Evolutionary conservation across 2,329 filamentous ascomycete species (phyloP), one percentile per base, ranked within the genome.

Genomic region (Diaporthe eres): DNA sequence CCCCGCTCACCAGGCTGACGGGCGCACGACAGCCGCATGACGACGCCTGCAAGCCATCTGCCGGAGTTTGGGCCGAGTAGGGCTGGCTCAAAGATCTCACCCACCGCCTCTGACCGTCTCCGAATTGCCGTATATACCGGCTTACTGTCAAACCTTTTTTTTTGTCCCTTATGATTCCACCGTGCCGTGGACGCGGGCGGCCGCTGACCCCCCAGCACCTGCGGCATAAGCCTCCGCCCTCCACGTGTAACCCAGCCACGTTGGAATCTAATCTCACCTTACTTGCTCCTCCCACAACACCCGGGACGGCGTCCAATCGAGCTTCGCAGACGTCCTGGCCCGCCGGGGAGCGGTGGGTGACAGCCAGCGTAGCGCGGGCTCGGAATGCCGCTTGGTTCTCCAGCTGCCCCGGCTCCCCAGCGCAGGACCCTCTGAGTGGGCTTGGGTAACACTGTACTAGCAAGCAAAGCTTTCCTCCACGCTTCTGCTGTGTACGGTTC

Each of bases 1-100:
- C 19, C n/a, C 49, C 65, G 49, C 49, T n/a, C 19, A 6, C 22
- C 19, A 39, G 22, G 47, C 28, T 25, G 65, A 39, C 37, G 65
- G 49, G 47, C 13, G 49, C 65, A 70, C 65, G 49, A 42, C 65
- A 70, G 65, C 65, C 22, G 47, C 49, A 55, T 70, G 65, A 68
- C 47, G 63, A 68, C 28, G 44, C 61, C 10, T 49, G n/a, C 63
- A 51, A 19, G 7, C 65, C 47, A 39, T 53, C 47, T 68, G 31
- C 49, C 65, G 65, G 65, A 42, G 34, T 8, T 17, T 19, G 65
- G n/a, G 9, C 65, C 47, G 65, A 42, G 49, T 39, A 55, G 65
- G 42, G 49, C 47, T 70, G 65, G 22, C 31, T 39, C 47, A 68
- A 53, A 68, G 47, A 68, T 68, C 65, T 68, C 31, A 42, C 65